These are phyloP conservation scores for Mycena belliarum DNA, from an alignment of 768 basidiomycete species.

Conservation along the genomic window DNA sequence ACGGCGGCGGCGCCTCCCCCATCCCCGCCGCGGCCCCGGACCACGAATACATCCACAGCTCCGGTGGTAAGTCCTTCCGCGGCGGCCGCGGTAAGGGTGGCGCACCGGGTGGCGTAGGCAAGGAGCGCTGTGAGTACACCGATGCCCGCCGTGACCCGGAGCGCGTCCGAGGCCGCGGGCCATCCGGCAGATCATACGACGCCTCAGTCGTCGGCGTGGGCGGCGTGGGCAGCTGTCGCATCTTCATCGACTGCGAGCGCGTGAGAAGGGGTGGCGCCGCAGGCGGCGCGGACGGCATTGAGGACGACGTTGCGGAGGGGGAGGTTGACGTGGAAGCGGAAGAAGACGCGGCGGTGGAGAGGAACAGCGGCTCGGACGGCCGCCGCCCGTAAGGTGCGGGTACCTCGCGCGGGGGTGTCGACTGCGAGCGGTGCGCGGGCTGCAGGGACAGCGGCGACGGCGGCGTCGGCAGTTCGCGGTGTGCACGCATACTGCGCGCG, in stretches of 20 bases:
- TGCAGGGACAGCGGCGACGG: slow-evolving; percentile 17
- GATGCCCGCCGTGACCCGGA: slow-evolving; percentile 9
- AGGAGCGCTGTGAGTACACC: slow-evolving; percentile 18
- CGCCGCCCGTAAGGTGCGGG: slow-evolving; percentile 15
- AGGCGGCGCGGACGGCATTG: background rate
- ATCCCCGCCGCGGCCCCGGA: background rate
- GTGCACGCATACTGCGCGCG: slow-evolving; percentile 10
- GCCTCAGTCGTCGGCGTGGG: slow-evolving; percentile 14
- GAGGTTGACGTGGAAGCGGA: too few species aligned
- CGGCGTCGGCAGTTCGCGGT: slow-evolving; percentile 19
- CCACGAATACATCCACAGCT: slow-evolving; percentile 18
- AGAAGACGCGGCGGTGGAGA: background rate
- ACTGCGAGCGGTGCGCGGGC: slow-evolving; percentile 35
- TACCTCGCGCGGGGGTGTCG: slow-evolving; percentile 35
- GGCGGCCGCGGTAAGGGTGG: slow-evolving; percentile 6
- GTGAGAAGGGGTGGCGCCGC: slow-evolving; percentile 28
- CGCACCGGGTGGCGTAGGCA: slow-evolving; percentile 13
- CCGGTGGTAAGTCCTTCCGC: slow-evolving; percentile 10
- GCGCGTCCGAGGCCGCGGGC: too few species aligned
- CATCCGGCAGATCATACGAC: background rate
- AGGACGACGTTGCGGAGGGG: too few species aligned
- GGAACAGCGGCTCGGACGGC: slow-evolving; percentile 16
- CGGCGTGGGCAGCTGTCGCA: slow-evolving; percentile 26
- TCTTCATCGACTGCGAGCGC: slow-evolving; percentile 30
- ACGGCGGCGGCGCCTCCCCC: slow-evolving; percentile 22